These are phyloP conservation scores for Lodderomyces theae DNA, from an alignment of 1,139 yeast genomes.

Conservation along the genomic window DNA sequence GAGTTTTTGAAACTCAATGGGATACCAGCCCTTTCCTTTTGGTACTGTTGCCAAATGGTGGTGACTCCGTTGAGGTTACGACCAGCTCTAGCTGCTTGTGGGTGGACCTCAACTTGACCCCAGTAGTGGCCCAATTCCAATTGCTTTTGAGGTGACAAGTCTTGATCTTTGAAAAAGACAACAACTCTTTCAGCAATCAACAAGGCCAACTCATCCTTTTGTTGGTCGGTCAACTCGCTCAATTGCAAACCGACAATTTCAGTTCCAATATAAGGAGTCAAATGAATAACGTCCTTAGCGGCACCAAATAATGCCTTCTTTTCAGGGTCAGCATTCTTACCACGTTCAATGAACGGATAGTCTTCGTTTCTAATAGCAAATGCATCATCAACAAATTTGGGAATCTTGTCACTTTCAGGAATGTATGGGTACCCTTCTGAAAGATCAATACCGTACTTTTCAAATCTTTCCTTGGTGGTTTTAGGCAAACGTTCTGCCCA, in stretches of 20 bases:
- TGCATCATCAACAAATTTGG: conserved; percentile 55
- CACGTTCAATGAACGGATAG: conserved; percentile 45
- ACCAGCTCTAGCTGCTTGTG: conserved; percentile 38
- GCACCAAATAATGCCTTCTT: conserved; percentile 53
- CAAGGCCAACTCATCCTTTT: conserved; percentile 49
- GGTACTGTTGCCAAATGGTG: conserved; percentile 53
- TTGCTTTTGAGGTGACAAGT: conserved; percentile 44
- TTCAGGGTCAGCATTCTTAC: conserved; percentile 50
- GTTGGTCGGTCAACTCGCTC: conserved; percentile 46
- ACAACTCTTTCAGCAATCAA: conserved; percentile 44
- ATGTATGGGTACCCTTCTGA: conserved; percentile 32
- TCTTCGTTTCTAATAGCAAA: conserved; percentile 39
- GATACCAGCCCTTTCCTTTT: conserved; percentile 22
- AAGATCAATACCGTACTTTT: conserved; percentile 29
- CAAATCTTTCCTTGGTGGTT: conserved; percentile 25
- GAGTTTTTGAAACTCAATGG: conserved; percentile 29
- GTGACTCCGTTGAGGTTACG: conserved; percentile 35
- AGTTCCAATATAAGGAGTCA: conserved; percentile 53
- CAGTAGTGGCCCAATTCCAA: conserved; percentile 42
- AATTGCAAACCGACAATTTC: conserved; percentile 55
- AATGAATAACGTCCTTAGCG: conserved; percentile 45
- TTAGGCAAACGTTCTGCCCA: conserved; percentile 31
- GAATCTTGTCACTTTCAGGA: conserved; percentile 31
- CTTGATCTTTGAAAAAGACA: conserved; percentile 44
- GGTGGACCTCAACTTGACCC: conserved; percentile 44